Evolutionary conservation across 2,329 filamentous ascomycete species (phyloP), one percentile per base, ranked within the genome.

Genomic region (Neurospora crassa): DNA sequence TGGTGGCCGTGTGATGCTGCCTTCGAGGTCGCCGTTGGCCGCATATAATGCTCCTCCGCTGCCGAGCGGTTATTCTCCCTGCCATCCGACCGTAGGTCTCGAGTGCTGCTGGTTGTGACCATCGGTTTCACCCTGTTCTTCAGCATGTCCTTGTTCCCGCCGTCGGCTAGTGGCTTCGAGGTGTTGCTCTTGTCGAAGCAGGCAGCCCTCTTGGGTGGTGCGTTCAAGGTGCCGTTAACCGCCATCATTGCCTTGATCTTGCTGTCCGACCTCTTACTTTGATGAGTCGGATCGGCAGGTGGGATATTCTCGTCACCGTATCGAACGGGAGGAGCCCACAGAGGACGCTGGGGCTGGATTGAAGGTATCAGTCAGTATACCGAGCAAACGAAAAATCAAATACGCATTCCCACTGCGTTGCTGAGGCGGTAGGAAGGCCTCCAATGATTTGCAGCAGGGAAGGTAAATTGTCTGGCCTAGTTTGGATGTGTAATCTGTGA

Each of bases 151-250:
- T 84, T 84, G 70, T 70, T 70, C 29, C 72, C 70, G 42, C 73
- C 59, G 40, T 75, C 70, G 67, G 80, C 79, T 11, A 63, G 53
- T 63, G 53, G 53, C 73, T 83, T 82, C 53, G 84, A 78, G 67
- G 86, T 89, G 78, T 94, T 95, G 84, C 92, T 96, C 73, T 96
- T 87, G 79, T 97, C 94, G 68, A 88, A 92, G 80, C 96, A 94
- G 14, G 89, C 92, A 73, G 90, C 89, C 75, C 94, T 90, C 83
- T 94, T 96, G 70, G 90, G 85, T 71, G 88, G 85, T 70, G 86
- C 85, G 80, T 90, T 92, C 74, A 90, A 81, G 47, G 84, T 85
- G 68, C 84, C 85, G 73, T 85, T 83, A 73, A 85, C 79, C 37
- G 69, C 63, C 72, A 74, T 72, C 87, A 84, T 84, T 67, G 75